These are phyloP conservation scores for Puccinia brachypodii DNA, from an alignment of 1,284 basidiomycete genomes.

Conservation along the genomic window DNA sequence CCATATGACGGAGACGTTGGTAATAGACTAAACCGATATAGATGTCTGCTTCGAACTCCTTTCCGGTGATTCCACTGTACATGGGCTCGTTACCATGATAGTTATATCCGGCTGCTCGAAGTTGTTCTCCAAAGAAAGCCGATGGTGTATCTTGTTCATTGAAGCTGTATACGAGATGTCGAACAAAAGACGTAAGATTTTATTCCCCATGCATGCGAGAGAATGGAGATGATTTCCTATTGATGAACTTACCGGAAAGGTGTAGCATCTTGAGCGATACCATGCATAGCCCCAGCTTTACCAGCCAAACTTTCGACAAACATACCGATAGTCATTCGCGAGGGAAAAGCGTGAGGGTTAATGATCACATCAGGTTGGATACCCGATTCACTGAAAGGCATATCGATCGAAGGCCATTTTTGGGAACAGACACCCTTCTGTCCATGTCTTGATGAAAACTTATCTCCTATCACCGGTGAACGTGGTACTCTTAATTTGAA, in stretches of 20 bases:
- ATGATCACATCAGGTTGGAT: constrained; percentile 99
- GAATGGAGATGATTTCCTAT: no score
- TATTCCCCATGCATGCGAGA: no score
- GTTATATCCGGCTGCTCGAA: constrained; percentile 91
- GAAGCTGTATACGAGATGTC: constrained; percentile 67
- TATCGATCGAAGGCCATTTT: constrained; percentile 96
- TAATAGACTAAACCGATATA: constrained; percentile 99
- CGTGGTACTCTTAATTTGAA: constrained; percentile 91
- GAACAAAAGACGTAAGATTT: no score
- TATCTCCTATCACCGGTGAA: constrained; percentile 96
- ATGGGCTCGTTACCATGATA: constrained; percentile 99
- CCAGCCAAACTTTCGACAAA: constrained; percentile 98
- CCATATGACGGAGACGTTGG: constrained; percentile 98
- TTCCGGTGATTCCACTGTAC: constrained; percentile 98
- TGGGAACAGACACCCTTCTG: constrained; percentile 99
- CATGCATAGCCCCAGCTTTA: constrained; percentile 97
- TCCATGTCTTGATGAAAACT: constrained; percentile 97
- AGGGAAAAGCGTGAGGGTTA: constrained; percentile 99
- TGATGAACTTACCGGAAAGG: constrained; percentile 93
- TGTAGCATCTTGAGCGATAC: constrained; percentile 95
- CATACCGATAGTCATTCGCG: constrained; percentile 99
- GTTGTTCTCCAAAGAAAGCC: constrained; percentile 95
- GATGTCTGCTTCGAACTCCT: constrained; percentile 98
- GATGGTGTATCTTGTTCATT: constrained; percentile 93
- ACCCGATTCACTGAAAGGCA: constrained; percentile 98